Evolutionary conservation across 108 stramenopile genomes (phyloP).

Genomic region (Cyclostephanos tholiformis): DNA sequence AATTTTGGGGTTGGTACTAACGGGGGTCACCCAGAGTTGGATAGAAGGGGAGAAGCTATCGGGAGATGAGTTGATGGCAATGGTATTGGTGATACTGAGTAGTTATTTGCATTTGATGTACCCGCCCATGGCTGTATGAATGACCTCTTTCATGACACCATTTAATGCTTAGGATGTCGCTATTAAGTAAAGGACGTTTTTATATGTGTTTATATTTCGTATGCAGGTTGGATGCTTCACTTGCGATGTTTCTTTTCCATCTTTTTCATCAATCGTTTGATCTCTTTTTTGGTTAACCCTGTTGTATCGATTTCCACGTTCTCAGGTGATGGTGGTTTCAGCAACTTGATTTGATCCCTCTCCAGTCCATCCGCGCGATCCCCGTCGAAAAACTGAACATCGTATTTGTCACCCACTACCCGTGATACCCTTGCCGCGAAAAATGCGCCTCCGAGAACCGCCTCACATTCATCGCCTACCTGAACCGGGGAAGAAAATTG

Average conservation of each 20-base stretch:
- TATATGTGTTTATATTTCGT: background rate
- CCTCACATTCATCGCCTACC: conserved; percentile 78
- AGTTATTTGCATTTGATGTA: conserved; percentile 59
- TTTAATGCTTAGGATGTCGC: background rate
- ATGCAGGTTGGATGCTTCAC: background rate
- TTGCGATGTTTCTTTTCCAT: conserved; percentile 63
- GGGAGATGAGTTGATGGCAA: conserved; percentile 53
- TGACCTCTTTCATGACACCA: background rate
- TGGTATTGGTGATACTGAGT: conserved; percentile 57
- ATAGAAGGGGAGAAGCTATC: conserved; percentile 56
- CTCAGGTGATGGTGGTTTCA: conserved; percentile 52
- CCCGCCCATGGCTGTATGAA: conserved; percentile 31
- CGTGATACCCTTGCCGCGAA: conserved; percentile 70
- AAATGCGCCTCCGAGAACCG: conserved; percentile 86
- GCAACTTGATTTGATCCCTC: conserved; percentile 61
- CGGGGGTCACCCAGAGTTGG: conserved; percentile 55
- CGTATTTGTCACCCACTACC: conserved; percentile 55
- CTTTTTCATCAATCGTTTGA: conserved; percentile 77
- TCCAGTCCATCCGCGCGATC: conserved; percentile 69
- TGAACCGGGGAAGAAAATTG: conserved; percentile 66
- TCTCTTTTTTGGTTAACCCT: conserved; percentile 76
- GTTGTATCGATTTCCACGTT: conserved; percentile 63
- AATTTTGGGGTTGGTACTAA: conserved; percentile 62
- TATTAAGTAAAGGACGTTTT: background rate
- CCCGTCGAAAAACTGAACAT: conserved; percentile 85